These are phyloP conservation scores for Alternaria sp. DNA, from an alignment of 2,329 filamentous ascomycete species.

Conservation along the genomic window DNA sequence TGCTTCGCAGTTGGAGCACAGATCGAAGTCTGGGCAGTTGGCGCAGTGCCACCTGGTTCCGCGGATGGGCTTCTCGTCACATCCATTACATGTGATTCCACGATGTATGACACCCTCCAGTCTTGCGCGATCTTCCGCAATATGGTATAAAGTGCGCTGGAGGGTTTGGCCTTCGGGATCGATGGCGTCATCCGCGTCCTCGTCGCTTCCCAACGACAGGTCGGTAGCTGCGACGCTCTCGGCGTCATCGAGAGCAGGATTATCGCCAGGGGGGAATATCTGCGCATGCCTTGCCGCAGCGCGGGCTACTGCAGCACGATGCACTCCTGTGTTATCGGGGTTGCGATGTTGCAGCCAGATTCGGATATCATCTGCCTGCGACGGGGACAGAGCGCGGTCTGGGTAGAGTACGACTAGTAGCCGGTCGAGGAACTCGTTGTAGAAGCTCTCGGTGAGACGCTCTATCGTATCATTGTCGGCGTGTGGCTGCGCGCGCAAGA, in stretches of 20 bases:
- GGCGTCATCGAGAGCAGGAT: slow-evolving; percentile 20
- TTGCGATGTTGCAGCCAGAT: slow-evolving; percentile 24
- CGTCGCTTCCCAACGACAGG: slow-evolving; percentile 36
- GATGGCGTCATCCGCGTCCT: slow-evolving; percentile 46
- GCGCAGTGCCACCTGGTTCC: slow-evolving; percentile 93
- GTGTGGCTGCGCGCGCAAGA: slow-evolving; percentile 24
- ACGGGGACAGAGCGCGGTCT: slow-evolving; percentile 20
- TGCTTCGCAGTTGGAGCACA: slow-evolving; percentile 90
- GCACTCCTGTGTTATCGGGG: slow-evolving; percentile 12
- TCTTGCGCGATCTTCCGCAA: slow-evolving; percentile 90
- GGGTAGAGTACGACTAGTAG: slow-evolving; percentile 32
- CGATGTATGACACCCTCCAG: slow-evolving; percentile 81
- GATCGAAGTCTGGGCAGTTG: slow-evolving; percentile 94
- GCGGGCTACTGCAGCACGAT: slow-evolving; percentile 14
- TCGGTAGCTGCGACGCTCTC: slow-evolving; percentile 44
- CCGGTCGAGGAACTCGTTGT: slow-evolving; percentile 40
- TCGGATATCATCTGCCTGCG: slow-evolving; percentile 27
- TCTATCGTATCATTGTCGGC: slow-evolving; percentile 28
- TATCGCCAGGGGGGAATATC: slow-evolving; percentile 13
- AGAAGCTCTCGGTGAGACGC: slow-evolving; percentile 27
- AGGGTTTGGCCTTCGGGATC: slow-evolving; percentile 73
- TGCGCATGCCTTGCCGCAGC: slow-evolving; percentile 32
- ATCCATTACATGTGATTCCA: slow-evolving; percentile 90
- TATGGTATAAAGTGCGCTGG: slow-evolving; percentile 84
- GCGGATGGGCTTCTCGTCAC: slow-evolving; percentile 84